Base-by-base conservation (phyloP, 2,329 filamentous ascomycete species). In the Hypoxylon sp. region DNA sequence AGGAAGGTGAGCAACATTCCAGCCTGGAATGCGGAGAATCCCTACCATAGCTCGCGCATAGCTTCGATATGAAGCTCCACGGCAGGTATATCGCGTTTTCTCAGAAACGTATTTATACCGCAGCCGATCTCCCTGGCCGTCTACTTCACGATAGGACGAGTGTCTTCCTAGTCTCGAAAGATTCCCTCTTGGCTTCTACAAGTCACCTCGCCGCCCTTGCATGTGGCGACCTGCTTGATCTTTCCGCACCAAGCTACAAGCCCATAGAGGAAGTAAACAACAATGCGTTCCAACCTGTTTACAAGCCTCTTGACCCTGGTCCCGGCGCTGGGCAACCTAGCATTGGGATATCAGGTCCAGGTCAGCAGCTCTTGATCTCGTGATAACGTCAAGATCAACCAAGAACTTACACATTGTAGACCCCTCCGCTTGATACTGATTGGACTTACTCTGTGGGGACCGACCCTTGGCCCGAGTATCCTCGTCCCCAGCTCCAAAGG, bases 401-500 rank as follows among this genome's bases (percentile, higher is more conserved):
- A 3, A 55, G n/a, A 54, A 54, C 67, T 72, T 83, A 84, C 73
- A 66, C 77, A 24, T 75, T 80, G 0, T 75, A 81, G 62, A 79
- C 73, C 6, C 81, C 82, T 13, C 83, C 82, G 0, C 79, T 85
- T 2, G 82, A 84, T 67, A 87, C 84, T 2, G 79, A 82, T 7
- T 88, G 86, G 86, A 88, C 86, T 1, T 76, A 81, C 60, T 77
- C 82, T 4, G 83, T 87, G 19, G 86, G 86, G 35, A 86, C 80
- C 0, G 78, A 84, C 42, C 85, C 86, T 0, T 88, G 87, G 87
- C 85, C 85, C 0, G 85, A 89, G 53, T 83, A 89, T 69, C 87
- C 87, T 8, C 84, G 87, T 0, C 87, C 87, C 2, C 86, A 85
- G 70, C 82, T 89, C 7, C 82, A 82, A 37, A 84, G 87, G 3